phyloP scores from a whole-genome alignment of 1,139 yeast genomes.

The Suhomyces panamericanus region DNA sequence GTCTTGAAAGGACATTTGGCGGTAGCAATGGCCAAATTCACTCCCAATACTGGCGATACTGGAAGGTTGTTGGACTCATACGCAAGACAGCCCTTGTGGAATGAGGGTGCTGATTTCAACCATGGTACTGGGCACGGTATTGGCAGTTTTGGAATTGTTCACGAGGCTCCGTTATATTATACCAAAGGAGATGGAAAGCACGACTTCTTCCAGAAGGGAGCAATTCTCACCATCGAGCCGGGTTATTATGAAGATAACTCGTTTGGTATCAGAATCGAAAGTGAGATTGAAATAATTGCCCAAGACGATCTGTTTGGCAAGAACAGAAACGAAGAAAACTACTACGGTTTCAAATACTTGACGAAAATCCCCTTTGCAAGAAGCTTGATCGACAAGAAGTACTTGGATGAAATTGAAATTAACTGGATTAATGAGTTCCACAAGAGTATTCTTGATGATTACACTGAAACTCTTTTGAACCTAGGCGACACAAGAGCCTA shows the following conservation, averaged over 20 bases:
- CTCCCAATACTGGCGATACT: constrained; percentile 37
- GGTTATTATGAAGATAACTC: constrained; percentile 55
- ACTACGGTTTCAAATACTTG: constrained; percentile 48
- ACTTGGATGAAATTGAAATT: constrained; percentile 41
- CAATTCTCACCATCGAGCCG: constrained; percentile 56
- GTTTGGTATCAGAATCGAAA: constrained; percentile 55
- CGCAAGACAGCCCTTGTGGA: constrained; percentile 55
- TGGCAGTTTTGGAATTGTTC: constrained; percentile 57
- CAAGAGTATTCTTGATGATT: constrained; percentile 35
- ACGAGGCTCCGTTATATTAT: constrained; percentile 55
- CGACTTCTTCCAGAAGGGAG: constrained; percentile 45
- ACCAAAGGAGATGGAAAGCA: constrained; percentile 35
- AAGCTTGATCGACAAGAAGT: constrained; percentile 42
- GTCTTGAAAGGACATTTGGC: constrained; percentile 59
- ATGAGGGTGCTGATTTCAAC: constrained; percentile 51
- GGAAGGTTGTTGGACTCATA: constrained; percentile 51
- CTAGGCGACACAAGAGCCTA: constrained; percentile 42
- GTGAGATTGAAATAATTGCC: constrained; percentile 48
- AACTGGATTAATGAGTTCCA: constrained; percentile 56
- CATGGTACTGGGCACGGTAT: constrained; percentile 67
- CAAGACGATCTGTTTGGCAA: constrained; percentile 33
- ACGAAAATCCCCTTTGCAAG: constrained; percentile 57
- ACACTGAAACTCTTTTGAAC: constrained; percentile 34
- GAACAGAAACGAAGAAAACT: constrained; percentile 36
- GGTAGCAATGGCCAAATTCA: constrained; percentile 53